Evolutionary conservation across 2,329 filamentous ascomycete species (phyloP).

Genomic region (Cercospora canescens): DNA sequence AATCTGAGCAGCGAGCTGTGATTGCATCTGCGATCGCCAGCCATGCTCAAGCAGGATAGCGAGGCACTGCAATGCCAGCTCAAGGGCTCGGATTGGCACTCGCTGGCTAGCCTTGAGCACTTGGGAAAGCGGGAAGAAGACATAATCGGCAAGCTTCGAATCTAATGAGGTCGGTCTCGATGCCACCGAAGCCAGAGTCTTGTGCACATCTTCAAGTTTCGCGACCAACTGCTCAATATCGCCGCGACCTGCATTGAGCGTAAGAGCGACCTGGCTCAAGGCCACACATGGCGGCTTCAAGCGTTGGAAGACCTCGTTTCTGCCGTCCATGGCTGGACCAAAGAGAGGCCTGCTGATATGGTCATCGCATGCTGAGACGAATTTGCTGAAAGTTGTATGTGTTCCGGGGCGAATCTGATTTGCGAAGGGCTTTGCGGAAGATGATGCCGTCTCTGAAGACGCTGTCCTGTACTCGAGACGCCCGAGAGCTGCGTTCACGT

Average conservation of each 20-base stretch:
- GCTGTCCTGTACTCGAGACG: background rate
- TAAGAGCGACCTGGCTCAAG: conserved; percentile 56
- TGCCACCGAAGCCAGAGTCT: conserved; percentile 38
- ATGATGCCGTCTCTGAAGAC: background rate
- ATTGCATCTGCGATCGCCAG: conserved; percentile 72
- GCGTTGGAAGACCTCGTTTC: conserved; percentile 47
- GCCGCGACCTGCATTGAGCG: conserved; percentile 45
- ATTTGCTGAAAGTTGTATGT: background rate
- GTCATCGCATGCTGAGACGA: background rate
- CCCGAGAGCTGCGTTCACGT: background rate
- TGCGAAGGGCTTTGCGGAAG: background rate
- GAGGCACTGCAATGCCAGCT: conserved; percentile 75
- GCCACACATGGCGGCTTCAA: conserved; percentile 61
- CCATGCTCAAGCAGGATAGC: conserved; percentile 72
- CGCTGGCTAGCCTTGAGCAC: conserved; percentile 75
- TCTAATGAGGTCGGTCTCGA: conserved; percentile 57
- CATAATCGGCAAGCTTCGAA: conserved; percentile 84
- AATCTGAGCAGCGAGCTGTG: conserved; percentile 77
- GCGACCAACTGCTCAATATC: conserved; percentile 49
- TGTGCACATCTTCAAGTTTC: conserved; percentile 49
- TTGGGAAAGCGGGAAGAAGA: conserved; percentile 89
- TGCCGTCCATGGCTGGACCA: conserved; percentile 30
- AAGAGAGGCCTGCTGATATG: conserved; percentile 18
- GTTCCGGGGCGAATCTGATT: too few species aligned
- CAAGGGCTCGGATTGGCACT: conserved; percentile 70